phyloP scores from a whole-genome alignment of 768 basidiomycete species.

The Rhodotorula babjevae region DNA sequence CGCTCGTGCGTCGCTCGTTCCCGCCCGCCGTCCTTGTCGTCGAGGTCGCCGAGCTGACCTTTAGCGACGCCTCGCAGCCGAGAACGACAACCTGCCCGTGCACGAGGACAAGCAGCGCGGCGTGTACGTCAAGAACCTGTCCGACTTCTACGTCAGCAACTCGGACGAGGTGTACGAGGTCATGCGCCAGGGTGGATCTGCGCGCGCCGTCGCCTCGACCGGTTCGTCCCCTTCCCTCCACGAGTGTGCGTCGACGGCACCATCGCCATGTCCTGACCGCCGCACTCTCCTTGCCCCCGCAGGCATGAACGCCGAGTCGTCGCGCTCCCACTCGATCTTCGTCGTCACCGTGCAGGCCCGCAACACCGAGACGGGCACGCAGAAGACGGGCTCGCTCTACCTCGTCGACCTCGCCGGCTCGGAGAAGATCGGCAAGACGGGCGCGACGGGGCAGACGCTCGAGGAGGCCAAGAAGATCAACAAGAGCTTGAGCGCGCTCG shows the following conservation, averaged over 20 bases:
- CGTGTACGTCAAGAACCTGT: slow-evolving; percentile 94
- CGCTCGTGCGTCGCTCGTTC: slow-evolving; percentile 62
- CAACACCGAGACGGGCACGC: slow-evolving; percentile 90
- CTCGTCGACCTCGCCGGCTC: slow-evolving; percentile 97
- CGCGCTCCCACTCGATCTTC: slow-evolving; percentile 98
- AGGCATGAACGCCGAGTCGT: slow-evolving; percentile 99
- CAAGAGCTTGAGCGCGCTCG: slow-evolving; percentile 92
- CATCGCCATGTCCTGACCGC: background rate
- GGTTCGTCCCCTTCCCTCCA: slow-evolving; percentile 56
- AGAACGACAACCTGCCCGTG: slow-evolving; percentile 96
- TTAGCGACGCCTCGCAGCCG: slow-evolving; percentile 53
- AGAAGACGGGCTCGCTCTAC: slow-evolving; percentile 94
- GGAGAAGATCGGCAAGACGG: slow-evolving; percentile 99
- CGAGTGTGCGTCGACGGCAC: too few species aligned
- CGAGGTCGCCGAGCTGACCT: background rate
- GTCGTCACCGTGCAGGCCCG: slow-evolving; percentile 94
- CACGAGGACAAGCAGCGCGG: slow-evolving; percentile 97
- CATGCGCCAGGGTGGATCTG: slow-evolving; percentile 90
- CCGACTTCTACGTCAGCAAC: slow-evolving; percentile 95
- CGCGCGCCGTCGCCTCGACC: slow-evolving; percentile 86
- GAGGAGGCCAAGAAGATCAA: slow-evolving; percentile 99
- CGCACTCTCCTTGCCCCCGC: background rate
- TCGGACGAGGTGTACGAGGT: slow-evolving; percentile 96
- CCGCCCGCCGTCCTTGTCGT: too few species aligned
- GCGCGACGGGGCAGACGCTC: slow-evolving; percentile 94